These are phyloP conservation scores for Mallotus repandus DNA, from an alignment of 441 rosid genomes.

Conservation along the genomic window DNA sequence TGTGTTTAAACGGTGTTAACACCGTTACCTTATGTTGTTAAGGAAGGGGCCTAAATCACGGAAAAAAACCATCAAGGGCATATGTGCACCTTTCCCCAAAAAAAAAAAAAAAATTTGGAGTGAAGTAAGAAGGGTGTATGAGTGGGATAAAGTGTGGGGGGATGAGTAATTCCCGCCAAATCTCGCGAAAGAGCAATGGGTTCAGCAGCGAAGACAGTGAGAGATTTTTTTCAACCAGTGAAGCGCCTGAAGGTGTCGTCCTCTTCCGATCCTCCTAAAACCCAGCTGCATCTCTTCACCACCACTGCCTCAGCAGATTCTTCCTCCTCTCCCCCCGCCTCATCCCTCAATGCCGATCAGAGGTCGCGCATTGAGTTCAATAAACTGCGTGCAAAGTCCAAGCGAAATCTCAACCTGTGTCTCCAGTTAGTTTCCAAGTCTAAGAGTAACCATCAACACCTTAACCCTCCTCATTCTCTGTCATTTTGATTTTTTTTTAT, in stretches of 20 bases:
- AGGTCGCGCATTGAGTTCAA: constrained; percentile 55
- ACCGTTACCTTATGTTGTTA: too few species aligned
- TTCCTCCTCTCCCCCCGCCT: constrained; percentile 18
- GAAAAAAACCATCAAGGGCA: too few species aligned
- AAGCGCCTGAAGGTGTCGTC: constrained; percentile 65
- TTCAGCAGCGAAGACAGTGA: constrained; percentile 58
- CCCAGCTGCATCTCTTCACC: neutral
- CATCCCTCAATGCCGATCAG: constrained; percentile 28
- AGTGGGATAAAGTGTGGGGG: too few species aligned
- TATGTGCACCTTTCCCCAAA: too few species aligned
- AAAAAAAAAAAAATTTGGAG: too few species aligned
- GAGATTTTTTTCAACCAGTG: constrained; percentile 63
- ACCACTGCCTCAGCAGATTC: constrained; percentile 5
- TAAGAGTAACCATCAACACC: constrained; percentile 35
- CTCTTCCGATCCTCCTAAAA: constrained; percentile 16
- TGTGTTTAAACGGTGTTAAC: too few species aligned
- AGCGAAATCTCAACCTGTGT: constrained; percentile 65
- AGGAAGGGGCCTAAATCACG: too few species aligned
- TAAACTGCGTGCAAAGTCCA: constrained; percentile 65
- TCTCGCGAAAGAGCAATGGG: constrained; percentile 6
- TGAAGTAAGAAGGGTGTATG: too few species aligned
- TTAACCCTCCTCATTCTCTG: too few species aligned
- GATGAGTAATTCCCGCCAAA: constrained; percentile 16
- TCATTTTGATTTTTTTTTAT: neutral
- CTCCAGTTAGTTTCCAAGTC: constrained; percentile 54